Conservation (phyloP, 495 filamentous ascomycete species). For the Annulohypoxylon stygium region DNA sequence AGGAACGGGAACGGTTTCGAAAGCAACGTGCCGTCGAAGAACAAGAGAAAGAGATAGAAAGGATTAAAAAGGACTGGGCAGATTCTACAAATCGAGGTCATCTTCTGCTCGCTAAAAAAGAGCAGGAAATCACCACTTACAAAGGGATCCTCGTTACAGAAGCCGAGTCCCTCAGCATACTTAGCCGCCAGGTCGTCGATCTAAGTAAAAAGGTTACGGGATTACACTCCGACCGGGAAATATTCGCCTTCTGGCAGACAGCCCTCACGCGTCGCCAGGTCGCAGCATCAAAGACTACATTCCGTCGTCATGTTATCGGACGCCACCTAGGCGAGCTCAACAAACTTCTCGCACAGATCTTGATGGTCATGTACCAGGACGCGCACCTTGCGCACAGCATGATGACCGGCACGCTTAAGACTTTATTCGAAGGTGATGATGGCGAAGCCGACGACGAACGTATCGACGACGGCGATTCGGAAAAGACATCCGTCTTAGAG, state of each 20-base stretch:
- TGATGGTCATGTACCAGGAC: constrained; percentile 49
- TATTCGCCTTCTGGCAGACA: constrained; percentile 50
- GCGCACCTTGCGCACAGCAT: constrained; percentile 43
- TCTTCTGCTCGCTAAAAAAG: neutral
- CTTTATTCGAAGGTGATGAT: constrained; percentile 34
- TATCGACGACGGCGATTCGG: neutral
- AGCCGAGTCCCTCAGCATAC: constrained; percentile 10
- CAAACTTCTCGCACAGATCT: constrained; percentile 43
- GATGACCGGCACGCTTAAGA: constrained; percentile 44
- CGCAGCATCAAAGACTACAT: constrained; percentile 34
- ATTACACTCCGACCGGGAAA: constrained; percentile 31
- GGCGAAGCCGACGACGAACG: neutral
- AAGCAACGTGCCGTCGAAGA: constrained; percentile 15
- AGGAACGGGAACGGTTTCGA: constrained; percentile 4
- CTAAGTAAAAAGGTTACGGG: constrained; percentile 23
- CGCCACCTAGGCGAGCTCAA: constrained; percentile 50
- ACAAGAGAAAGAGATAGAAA: constrained; percentile 15
- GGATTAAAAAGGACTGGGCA: constrained; percentile 7
- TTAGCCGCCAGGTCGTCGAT: neutral
- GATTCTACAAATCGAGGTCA: constrained; percentile 1
- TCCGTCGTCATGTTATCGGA: constrained; percentile 44
- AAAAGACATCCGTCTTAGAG: constrained; percentile 31
- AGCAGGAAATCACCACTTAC: constrained; percentile 20
- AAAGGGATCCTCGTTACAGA: constrained; percentile 28
- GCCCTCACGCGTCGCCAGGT: constrained; percentile 41